phyloP scores from a whole-genome alignment of 2,329 filamentous ascomycete species.

The Fusarium ambrosium region DNA sequence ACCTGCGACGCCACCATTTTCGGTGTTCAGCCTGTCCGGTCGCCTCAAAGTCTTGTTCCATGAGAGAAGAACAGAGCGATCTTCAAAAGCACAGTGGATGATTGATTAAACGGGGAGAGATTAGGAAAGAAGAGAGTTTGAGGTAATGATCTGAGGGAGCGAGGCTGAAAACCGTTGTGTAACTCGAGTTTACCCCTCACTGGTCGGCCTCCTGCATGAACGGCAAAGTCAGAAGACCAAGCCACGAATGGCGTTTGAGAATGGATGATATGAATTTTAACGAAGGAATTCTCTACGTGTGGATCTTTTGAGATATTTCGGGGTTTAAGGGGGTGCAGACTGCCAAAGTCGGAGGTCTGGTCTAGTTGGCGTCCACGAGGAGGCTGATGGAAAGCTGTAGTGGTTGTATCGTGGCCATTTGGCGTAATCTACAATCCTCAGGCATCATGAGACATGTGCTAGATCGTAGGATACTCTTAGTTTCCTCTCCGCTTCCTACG shows the following conservation, averaged over 20 bases:
- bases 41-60: conserved; percentile 16
- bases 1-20: not conserved
- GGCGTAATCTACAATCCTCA: not conserved
- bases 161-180: not conserved
- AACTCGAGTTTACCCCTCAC: conserved; percentile 1
- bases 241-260: not conserved
- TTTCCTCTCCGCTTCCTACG: too few relatives aligned
- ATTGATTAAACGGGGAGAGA: not conserved
- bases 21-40: not conserved
- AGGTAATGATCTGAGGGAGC: not conserved
- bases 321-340: not conserved
- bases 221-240: not conserved
- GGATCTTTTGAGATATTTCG: not conserved
- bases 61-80: not conserved
- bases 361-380: not conserved
- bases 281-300: not conserved
- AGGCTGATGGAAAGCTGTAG: not conserved
- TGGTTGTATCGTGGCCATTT: not conserved
- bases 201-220: conserved; percentile 28
- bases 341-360: not conserved
- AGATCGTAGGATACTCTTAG: too few relatives aligned
- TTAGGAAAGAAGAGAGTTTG: not conserved
- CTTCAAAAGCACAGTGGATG: not conserved
- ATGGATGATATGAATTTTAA: not conserved
- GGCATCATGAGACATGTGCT: not conserved